These are phyloP conservation scores for Plasmodium coatneyi DNA, from an alignment of 169 alveolate genomes.

Conservation along the genomic window DNA sequence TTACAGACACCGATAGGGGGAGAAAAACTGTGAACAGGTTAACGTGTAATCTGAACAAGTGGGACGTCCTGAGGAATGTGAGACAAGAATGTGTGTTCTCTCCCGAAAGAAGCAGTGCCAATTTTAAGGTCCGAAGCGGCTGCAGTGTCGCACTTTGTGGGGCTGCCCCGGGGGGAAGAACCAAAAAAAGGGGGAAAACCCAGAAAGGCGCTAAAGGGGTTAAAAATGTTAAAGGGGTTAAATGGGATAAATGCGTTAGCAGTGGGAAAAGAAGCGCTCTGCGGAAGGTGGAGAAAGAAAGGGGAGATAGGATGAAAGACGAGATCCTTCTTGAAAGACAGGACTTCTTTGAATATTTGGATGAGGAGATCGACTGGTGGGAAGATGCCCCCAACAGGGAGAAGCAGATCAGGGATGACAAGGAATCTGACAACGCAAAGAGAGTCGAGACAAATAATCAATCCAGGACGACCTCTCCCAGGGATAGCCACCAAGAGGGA, in stretches of 20 bases:
- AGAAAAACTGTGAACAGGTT: not conserved
- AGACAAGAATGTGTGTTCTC: not conserved
- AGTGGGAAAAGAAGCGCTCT: not conserved
- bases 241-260: not conserved
- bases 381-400: not conserved
- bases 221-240: not conserved
- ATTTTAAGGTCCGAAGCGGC: not conserved
- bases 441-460: not conserved
- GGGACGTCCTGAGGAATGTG: not conserved
- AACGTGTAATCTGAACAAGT: not conserved
- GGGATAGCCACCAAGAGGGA: not conserved
- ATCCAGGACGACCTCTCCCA: not conserved
- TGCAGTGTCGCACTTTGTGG: slow-evolving; percentile 1
- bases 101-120: not conserved
- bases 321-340: not conserved
- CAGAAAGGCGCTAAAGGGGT: not conserved
- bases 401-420: not conserved
- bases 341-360: not conserved
- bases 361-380: not conserved
- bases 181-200: not conserved
- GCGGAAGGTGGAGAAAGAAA: not conserved
- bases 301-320: not conserved
- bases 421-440: not conserved
- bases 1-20: slow-evolving; percentile 2
- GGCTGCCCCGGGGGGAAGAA: not conserved